These are phyloP conservation scores for Pelagophyceae sp. DNA, from an alignment of 352 stramenopile species.

Conservation along the genomic window DNA sequence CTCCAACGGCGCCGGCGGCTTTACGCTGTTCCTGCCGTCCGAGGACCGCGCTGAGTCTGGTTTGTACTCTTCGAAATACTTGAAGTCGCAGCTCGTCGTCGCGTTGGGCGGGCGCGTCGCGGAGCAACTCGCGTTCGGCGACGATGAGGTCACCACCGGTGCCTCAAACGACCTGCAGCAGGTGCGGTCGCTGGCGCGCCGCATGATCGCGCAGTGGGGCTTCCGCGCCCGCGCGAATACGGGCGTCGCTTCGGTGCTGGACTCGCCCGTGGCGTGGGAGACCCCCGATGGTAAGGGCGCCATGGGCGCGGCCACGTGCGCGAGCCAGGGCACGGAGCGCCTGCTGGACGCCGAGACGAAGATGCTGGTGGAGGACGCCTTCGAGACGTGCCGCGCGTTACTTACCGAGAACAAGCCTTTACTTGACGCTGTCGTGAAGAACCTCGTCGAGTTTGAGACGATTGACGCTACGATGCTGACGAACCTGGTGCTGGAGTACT, in stretches of 20 bases:
- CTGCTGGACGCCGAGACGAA: constrained; percentile 55
- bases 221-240: constrained; percentile 49
- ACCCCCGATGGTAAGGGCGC: constrained; percentile 48
- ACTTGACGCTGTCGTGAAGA: constrained; percentile 53
- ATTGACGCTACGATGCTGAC: constrained; percentile 30
- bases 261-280: constrained; percentile 39
- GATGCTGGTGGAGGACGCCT: constrained; percentile 65
- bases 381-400: constrained; percentile 60
- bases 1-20: constrained; percentile 57
- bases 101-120: constrained; percentile 53
- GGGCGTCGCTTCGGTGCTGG: constrained; percentile 52
- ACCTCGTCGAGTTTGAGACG: constrained; percentile 57
- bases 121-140: constrained; percentile 59
- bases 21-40: constrained; percentile 64
- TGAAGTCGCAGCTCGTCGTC: constrained; percentile 56
- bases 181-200: constrained; percentile 54
- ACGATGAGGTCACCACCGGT: constrained; percentile 55
- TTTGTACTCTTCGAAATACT: constrained; percentile 59
- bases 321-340: constrained; percentile 72
- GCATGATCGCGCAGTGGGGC: constrained; percentile 59
- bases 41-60: constrained; percentile 56
- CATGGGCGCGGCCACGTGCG: constrained; percentile 51
- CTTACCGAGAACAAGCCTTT: constrained; percentile 57
- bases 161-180: constrained; percentile 62
- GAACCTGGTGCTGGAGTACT: constrained; percentile 34